These are phyloP conservation scores for Russula earlei DNA, from an alignment of 768 basidiomycete genomes.

Conservation along the genomic window DNA sequence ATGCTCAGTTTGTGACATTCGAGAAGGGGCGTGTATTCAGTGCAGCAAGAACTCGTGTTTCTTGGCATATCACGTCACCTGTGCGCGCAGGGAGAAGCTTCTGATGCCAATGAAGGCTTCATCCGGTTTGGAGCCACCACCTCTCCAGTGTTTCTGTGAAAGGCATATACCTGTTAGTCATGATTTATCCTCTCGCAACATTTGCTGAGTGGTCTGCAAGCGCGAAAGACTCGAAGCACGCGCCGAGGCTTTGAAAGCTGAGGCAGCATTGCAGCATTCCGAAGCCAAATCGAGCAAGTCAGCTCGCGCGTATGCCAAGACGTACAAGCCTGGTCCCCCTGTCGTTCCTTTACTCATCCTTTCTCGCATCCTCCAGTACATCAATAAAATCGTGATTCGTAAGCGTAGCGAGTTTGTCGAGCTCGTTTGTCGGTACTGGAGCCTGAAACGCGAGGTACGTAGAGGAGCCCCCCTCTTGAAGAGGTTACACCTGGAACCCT, in stretches of 20 bases:
- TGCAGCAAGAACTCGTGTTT: slow-evolving; percentile 88
- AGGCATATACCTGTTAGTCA: slow-evolving; percentile 71
- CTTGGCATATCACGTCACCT: slow-evolving; percentile 90
- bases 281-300: slow-evolving; percentile 54
- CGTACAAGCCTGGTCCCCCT: slow-evolving; percentile 87
- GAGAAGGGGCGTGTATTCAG: slow-evolving; percentile 86
- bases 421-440: slow-evolving; percentile 88
- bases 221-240: slow-evolving; percentile 62
- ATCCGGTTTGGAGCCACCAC: slow-evolving; percentile 62
- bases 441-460: slow-evolving; percentile 88
- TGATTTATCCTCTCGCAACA: not conserved
- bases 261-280: slow-evolving; percentile 36
- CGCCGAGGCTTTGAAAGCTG: slow-evolving; percentile 42
- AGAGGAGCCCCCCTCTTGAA: slow-evolving; percentile 91
- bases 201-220: slow-evolving; percentile 28
- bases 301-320: slow-evolving; percentile 85
- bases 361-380: slow-evolving; percentile 69
- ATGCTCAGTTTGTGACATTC: slow-evolving; percentile 52
- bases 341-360: slow-evolving; percentile 81
- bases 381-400: slow-evolving; percentile 54
- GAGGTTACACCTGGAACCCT: slow-evolving; percentile 89
- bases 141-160: slow-evolving; percentile 78
- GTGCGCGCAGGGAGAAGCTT: slow-evolving; percentile 79
- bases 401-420: slow-evolving; percentile 73
- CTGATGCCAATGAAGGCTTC: slow-evolving; percentile 81